Evolutionary conservation across 331 rosid genomes (phyloP), one percentile per base, ranked within the genome.

Genomic region (Phaseolus coccineus): DNA sequence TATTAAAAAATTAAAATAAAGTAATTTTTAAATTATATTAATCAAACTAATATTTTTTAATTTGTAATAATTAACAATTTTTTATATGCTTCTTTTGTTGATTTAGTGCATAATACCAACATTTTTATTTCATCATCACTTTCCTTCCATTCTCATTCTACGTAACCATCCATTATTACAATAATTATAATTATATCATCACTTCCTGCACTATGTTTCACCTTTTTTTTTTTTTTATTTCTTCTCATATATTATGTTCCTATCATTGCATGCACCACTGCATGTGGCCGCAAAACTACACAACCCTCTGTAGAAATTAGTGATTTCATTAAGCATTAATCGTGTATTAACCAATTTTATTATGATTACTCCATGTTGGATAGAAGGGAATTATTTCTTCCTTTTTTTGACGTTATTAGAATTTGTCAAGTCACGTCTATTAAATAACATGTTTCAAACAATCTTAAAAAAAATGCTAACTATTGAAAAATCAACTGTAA

Each of bases 151-250:
- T 37, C 14, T 22, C 4, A 74, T 56, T 81, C 65, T 47, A 74
- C 57, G 76, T 59, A 68, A 81, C 31, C 57, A 82, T 50, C 73
- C 68, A 69, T 37, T 61, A 69, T 59, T 58, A 71, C 50, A 31
- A 5, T 50, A 50, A 15, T 50, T 5, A 15, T 48, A 59, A 37
- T 69, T 16, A 25, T 77, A 27, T 66, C 22, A 30, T 14, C 24
- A 40, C 2, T 63, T 47, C 13, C 19, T 50, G 47, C 52, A 47
- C 72, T 71, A 59, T 56, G 8, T 44, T 79, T 71, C 33, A 70
- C 0, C 51, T 47, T 35, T 25, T 50, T 56, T 37, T 58, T 24
- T 35, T 13, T 28, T 4, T 4, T 24, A 40, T 58, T 37, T 37
- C 40, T 37, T 31, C 52, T 66, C 2, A 8, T 8, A 6, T 15